phyloP scores from a whole-genome alignment of 2,329 filamentous ascomycete genomes.

The Aspergillus sp. region DNA sequence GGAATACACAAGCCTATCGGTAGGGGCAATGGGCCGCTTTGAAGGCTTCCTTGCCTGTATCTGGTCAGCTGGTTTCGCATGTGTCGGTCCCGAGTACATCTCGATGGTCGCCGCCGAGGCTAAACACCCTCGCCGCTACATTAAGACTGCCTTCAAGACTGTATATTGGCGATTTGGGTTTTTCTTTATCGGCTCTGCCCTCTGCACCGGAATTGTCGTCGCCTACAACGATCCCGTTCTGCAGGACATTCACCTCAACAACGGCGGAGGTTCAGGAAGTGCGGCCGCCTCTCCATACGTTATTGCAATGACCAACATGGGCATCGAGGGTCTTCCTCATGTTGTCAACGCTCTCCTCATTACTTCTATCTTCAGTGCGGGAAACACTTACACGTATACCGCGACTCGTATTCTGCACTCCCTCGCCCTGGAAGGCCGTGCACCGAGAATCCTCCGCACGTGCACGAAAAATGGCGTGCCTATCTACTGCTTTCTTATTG shows the following conservation, averaged over 20 bases:
- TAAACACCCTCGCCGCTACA: slow-evolving; percentile 62
- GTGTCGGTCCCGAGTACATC: slow-evolving; percentile 64
- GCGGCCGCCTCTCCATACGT: slow-evolving; percentile 63
- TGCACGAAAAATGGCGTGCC: slow-evolving; percentile 63
- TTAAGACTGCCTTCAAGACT: slow-evolving; percentile 70
- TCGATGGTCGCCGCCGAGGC: slow-evolving; percentile 61
- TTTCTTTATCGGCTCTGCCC: slow-evolving; percentile 70
- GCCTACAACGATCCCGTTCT: slow-evolving; percentile 59
- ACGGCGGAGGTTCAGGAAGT: slow-evolving; percentile 32
- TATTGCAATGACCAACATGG: slow-evolving; percentile 60
- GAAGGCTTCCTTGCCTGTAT: slow-evolving; percentile 62
- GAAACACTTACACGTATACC: slow-evolving; percentile 57
- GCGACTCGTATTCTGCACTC: slow-evolving; percentile 55
- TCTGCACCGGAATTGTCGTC: slow-evolving; percentile 67
- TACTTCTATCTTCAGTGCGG: slow-evolving; percentile 57
- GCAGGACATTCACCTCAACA: slow-evolving; percentile 1
- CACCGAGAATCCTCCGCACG: slow-evolving; percentile 56
- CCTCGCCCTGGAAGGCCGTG: slow-evolving; percentile 54
- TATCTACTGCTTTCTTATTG: slow-evolving; percentile 56
- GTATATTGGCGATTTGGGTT: slow-evolving; percentile 71
- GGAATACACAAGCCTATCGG: slow-evolving; percentile 52
- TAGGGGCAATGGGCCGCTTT: slow-evolving; percentile 59
- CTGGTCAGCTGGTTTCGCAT: slow-evolving; percentile 64
- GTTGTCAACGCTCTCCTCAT: slow-evolving; percentile 58
- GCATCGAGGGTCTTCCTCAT: slow-evolving; percentile 55